Conservation (phyloP, 2,329 filamentous ascomycete species). For the Graphilbum ipis-grandicollis region DNA sequence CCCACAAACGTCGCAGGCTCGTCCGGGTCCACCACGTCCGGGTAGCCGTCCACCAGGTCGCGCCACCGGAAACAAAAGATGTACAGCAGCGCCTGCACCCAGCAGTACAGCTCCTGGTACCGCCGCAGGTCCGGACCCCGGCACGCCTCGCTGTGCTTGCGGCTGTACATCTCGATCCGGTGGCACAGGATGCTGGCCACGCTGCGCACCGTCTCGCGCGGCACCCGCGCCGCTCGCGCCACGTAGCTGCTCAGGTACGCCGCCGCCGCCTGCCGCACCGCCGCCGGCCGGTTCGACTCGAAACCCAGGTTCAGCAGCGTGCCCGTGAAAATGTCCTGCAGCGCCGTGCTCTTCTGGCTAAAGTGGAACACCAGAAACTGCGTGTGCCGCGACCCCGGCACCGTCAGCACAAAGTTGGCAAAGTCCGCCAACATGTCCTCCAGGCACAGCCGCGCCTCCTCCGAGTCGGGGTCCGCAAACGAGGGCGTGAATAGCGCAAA, state of each 20-base stretch:
- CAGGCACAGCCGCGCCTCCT: constrained; percentile 54
- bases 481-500: constrained; percentile 67
- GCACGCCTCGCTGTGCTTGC: constrained; percentile 54
- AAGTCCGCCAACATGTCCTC: constrained; percentile 75
- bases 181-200: constrained; percentile 66
- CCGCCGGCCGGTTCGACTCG: constrained; percentile 50
- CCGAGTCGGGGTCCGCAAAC: constrained; percentile 51
- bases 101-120: constrained; percentile 72
- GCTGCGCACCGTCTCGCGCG: constrained; percentile 56
- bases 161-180: constrained; percentile 61
- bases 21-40: constrained; percentile 43
- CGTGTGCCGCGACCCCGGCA: constrained; percentile 79
- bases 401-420: constrained; percentile 71
- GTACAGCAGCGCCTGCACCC: constrained; percentile 79
- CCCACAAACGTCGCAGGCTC: constrained; percentile 43
- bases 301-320: constrained; percentile 58
- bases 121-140: constrained; percentile 71
- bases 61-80: constrained; percentile 98
- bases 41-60: constrained; percentile 54
- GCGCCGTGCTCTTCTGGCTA: constrained; percentile 59
- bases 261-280: constrained; percentile 68
- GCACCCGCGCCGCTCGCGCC: constrained; percentile 70
- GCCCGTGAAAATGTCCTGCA: constrained; percentile 70
- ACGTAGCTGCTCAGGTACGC: constrained; percentile 93
- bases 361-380: constrained; percentile 97